Evolutionary conservation across 768 basidiomycete species (phyloP), one percentile per base, ranked within the genome.

Genomic region (Suillus bovinus): DNA sequence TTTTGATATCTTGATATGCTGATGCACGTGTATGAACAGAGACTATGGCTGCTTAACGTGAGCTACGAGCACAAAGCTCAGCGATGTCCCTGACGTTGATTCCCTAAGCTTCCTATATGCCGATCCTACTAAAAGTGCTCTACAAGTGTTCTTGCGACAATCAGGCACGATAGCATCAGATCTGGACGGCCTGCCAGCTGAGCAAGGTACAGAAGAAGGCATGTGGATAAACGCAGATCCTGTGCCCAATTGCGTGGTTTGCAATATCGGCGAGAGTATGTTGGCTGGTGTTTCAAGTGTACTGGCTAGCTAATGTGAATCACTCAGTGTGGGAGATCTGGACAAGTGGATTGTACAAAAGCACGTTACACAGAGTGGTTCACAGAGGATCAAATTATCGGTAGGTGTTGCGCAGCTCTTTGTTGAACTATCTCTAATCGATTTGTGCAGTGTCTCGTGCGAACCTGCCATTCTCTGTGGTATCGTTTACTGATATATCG

Each of bases 31-130:
- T 50, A 42, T 36, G 38, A 44, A 34, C 73, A 91, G 90, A 71
- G 94, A 96, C 72, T 97, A 96, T 68, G 95, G 95, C 29, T 95
- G 93, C 75, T 73, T 93, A 65, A 96, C 94, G 88, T 93, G 74
- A 69, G 84, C 33, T 39, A 27, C 16, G 5, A 39, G 58, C 59
- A 10, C 3, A 38, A 39, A 39, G 24, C 22, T 39, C 38, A 20
- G 17, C 27, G 13, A 27, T 56, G 11, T 29, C 27, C 24, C 47
- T 36, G 13, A 52, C 27, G 20, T 39, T n/a, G 29, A 34, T 31
- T 52, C 16, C 10, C 8, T 31, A 33, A 94, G 93, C n/a, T 86
- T 97, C 67, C 78, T 96, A n/a, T 84, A 88, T 68, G 86, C 93
- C 34, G 94, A 96, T 71, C 84, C 89, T 4, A 94, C 91, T 0